These are phyloP conservation scores for Epichloe hybrida DNA, from an alignment of 2,329 filamentous ascomycete genomes.

Conservation along the genomic window DNA sequence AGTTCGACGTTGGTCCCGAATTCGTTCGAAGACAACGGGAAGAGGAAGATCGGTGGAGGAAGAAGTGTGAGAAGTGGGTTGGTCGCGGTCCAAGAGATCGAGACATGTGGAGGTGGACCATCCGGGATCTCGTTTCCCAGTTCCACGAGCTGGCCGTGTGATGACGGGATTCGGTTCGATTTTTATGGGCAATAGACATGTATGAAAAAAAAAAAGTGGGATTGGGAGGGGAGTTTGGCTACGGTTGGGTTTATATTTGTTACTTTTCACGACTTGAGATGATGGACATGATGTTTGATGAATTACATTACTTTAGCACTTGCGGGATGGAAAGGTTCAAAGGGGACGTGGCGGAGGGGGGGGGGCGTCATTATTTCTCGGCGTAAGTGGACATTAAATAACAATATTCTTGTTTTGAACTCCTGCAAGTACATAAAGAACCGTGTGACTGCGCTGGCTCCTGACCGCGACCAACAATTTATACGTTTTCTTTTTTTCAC, in stretches of 20 bases:
- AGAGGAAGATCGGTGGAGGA: constrained; percentile 83
- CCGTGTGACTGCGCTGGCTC: background rate
- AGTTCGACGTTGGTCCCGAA: constrained; percentile 93
- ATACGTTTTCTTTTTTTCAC: no score
- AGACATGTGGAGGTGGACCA: constrained; percentile 66
- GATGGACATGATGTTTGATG: constrained; percentile 7
- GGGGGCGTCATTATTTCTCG: background rate
- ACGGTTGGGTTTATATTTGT: background rate
- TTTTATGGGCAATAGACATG: constrained; percentile 1
- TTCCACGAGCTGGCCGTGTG: constrained; percentile 21
- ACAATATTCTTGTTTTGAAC: background rate
- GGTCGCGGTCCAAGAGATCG: constrained; percentile 40
- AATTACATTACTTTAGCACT: constrained; percentile 1
- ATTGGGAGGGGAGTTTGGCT: background rate
- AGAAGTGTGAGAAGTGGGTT: constrained; percentile 80
- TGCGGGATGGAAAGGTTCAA: background rate
- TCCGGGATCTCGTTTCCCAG: constrained; percentile 42
- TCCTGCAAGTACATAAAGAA: background rate
- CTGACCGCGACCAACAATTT: background rate
- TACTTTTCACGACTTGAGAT: constrained; percentile 4
- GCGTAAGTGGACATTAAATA: background rate
- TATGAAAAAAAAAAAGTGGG: background rate
- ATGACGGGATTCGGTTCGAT: background rate
- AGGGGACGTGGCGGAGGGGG: no score
- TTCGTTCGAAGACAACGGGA: constrained; percentile 81